Evolutionary conservation across 2,329 filamentous ascomycete species (phyloP).

Genomic region (Monilinia polystroma): DNA sequence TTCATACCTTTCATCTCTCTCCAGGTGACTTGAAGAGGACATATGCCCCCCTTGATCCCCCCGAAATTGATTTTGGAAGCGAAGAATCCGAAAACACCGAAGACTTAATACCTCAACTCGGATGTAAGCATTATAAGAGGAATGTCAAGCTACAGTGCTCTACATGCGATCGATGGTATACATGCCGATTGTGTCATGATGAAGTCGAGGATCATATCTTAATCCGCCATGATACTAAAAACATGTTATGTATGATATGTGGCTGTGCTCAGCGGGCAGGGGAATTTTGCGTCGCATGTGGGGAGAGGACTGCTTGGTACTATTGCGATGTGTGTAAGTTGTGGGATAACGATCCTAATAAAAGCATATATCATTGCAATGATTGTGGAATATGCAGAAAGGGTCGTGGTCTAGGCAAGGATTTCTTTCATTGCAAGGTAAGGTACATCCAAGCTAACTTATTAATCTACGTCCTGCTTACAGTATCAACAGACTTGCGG

Average conservation of each 20-base stretch:
- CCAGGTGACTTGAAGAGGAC: constrained; percentile 66
- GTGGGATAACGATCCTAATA: constrained; percentile 90
- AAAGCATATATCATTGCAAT: constrained; percentile 92
- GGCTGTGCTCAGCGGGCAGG: constrained; percentile 78
- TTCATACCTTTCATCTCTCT: constrained; percentile 50
- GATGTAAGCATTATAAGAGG: constrained; percentile 89
- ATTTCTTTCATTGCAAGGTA: constrained; percentile 98
- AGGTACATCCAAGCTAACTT: constrained; percentile 29
- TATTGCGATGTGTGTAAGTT: constrained; percentile 94
- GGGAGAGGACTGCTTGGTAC: constrained; percentile 76
- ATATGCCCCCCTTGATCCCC: constrained; percentile 56
- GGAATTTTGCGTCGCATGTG: constrained; percentile 76
- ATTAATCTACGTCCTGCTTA: constrained; percentile 15
- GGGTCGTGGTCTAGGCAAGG: constrained; percentile 87
- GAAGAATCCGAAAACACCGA: constrained; percentile 35
- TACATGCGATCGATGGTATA: constrained; percentile 87
- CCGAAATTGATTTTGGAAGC: constrained; percentile 49
- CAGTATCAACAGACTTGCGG: constrained; percentile 68
- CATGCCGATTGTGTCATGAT: constrained; percentile 93
- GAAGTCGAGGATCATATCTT: constrained; percentile 74
- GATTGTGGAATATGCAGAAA: constrained; percentile 95
- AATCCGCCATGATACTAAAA: constrained; percentile 77
- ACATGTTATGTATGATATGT: constrained; percentile 98
- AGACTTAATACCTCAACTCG: constrained; percentile 52
- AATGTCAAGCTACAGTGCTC: constrained; percentile 96